Percentiles rank a stretch among this genome's conserved stretches.
Conservation (phyloP, 2,329 filamentous ascomycete genomes). For the Scedosporium dehoogii region DNA sequence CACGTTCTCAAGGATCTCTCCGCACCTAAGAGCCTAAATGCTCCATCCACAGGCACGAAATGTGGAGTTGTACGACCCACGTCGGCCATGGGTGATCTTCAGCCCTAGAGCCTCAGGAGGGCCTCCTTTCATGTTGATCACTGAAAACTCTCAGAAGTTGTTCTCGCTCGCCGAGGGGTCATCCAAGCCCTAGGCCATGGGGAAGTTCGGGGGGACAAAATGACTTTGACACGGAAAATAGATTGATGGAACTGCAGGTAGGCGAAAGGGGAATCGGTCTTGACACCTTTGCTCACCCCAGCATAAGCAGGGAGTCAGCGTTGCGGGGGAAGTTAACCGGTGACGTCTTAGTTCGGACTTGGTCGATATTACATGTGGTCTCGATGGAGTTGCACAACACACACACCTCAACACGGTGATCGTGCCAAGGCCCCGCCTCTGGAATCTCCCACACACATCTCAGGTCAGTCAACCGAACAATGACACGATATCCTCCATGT, state of each 20-base stretch:
- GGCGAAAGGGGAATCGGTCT: neutral
- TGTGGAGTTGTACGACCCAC: neutral
- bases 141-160: neutral
- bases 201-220: too few species aligned
- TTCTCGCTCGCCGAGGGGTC: neutral
- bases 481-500: neutral
- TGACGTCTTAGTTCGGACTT: neutral
- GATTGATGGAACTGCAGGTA: neutral
- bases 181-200: too few species aligned
- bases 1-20: neutral
- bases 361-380: neutral
- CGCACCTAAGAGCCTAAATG: neutral
- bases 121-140: neutral
- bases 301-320: neutral
- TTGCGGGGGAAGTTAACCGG: neutral
- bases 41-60: neutral
- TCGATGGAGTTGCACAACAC: neutral
- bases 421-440: neutral
- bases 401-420: neutral
- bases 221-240: too few species aligned
- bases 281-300: neutral
- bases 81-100: neutral
- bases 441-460: neutral
- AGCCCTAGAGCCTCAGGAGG: neutral
- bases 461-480: neutral